A percentile compares a stretch with the other conserved stretches of the same genome.
phyloP scores from a whole-genome alignment of 1,284 basidiomycete genomes.

The Polyporus tsugae region DNA sequence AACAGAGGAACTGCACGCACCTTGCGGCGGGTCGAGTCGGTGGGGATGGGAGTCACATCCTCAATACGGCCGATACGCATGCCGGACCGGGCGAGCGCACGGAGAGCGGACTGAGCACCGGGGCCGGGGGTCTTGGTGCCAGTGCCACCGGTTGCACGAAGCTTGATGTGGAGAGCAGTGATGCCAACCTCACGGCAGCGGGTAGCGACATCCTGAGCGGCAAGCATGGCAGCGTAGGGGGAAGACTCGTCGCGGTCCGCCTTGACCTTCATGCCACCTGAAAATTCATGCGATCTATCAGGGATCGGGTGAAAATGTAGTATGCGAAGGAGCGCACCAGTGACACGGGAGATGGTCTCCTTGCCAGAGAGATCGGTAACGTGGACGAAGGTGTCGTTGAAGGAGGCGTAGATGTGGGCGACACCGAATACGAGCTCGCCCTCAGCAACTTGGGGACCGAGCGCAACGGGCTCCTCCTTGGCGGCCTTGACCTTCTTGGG shows the following conservation, averaged over 20 bases:
- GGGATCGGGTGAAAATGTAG: no score
- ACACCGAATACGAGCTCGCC: slow-evolving; percentile 97
- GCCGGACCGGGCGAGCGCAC: slow-evolving; percentile 97
- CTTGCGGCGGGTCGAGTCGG: slow-evolving; percentile 97
- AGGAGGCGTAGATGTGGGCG: slow-evolving; percentile 96
- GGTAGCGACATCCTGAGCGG: slow-evolving; percentile 95
- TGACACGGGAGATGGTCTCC: slow-evolving; percentile 99
- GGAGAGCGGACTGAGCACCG: slow-evolving; percentile 97
- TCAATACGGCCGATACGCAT: slow-evolving; percentile 99
- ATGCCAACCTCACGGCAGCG: slow-evolving; percentile 99
- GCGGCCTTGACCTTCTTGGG: slow-evolving; percentile 83
- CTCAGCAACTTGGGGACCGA: slow-evolving; percentile 94
- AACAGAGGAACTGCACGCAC: slow-evolving; percentile 48
- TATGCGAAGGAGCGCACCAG: slow-evolving; percentile 62
- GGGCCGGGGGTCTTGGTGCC: slow-evolving; percentile 99
- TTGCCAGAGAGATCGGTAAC: slow-evolving; percentile 98
- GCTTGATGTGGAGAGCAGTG: slow-evolving; percentile 97
- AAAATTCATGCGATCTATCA: slow-evolving; percentile 25
- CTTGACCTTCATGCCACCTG: slow-evolving; percentile 99
- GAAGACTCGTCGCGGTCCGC: slow-evolving; percentile 99
- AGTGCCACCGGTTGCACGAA: slow-evolving; percentile 98
- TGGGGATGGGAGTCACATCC: slow-evolving; percentile 96
- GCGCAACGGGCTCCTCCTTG: slow-evolving; percentile 86
- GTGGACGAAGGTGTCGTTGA: slow-evolving; percentile 99
- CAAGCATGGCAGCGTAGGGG: slow-evolving; percentile 99